Conservation (phyloP, 805 yeast species). For the Wickerhamomyces chambardii region DNA sequence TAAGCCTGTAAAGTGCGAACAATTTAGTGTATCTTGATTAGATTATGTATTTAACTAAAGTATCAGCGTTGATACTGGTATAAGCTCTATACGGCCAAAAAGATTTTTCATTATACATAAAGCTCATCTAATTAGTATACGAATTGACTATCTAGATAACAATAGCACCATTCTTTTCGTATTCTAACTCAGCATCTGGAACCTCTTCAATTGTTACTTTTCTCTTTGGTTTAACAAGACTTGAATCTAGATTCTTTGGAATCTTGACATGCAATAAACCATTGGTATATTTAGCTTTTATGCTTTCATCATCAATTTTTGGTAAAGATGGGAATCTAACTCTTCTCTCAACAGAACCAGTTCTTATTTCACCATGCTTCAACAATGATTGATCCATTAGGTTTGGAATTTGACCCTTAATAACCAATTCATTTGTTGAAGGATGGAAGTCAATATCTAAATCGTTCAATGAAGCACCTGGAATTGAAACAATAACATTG, state of each 20-base stretch:
- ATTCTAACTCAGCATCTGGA: constrained; percentile 37
- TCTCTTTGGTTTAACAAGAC: constrained; percentile 29
- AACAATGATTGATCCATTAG: constrained; percentile 27
- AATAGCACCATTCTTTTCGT: constrained; percentile 23
- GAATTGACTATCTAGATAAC: background rate
- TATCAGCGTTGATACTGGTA: too few relatives aligned
- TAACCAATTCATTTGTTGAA: constrained; percentile 39
- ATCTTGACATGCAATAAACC: constrained; percentile 44
- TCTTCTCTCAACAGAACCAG: constrained; percentile 50
- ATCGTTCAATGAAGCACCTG: constrained; percentile 48
- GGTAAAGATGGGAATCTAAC: constrained; percentile 47
- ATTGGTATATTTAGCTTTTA: constrained; percentile 42
- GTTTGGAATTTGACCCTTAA: constrained; percentile 39
- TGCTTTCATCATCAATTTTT: constrained; percentile 40
- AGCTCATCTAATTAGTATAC: too few relatives aligned
- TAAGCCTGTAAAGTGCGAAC: too few relatives aligned
- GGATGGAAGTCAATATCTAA: constrained; percentile 54
- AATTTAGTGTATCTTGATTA: too few relatives aligned
- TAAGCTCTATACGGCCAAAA: too few relatives aligned
- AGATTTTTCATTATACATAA: too few relatives aligned
- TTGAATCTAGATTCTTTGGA: constrained; percentile 31
- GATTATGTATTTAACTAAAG: too few relatives aligned
- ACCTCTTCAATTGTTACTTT: constrained; percentile 37
- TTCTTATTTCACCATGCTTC: constrained; percentile 43
- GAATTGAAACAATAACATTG: constrained; percentile 39